Conservation (phyloP, 179 eudicot genomes). For the Corrigiola litoralis region DNA sequence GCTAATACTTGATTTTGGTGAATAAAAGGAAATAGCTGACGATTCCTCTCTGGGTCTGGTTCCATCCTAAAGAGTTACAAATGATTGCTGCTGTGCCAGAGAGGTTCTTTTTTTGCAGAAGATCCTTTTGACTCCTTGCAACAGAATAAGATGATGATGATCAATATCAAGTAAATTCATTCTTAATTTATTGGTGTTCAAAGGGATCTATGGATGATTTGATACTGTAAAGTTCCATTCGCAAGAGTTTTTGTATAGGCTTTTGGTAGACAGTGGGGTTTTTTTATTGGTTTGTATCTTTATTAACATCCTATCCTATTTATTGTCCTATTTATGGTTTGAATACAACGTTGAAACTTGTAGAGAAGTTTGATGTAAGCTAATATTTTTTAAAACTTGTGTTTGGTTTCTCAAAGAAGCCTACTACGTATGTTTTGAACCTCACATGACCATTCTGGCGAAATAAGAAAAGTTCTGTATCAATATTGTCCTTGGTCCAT, state of each 20-base stretch:
- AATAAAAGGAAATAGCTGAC: conserved; percentile 20
- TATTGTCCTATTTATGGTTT: conserved; percentile 3
- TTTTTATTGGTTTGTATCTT: conserved; percentile 15
- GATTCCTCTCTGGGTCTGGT: conserved; percentile 8
- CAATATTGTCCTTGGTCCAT: no score
- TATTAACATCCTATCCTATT: not conserved
- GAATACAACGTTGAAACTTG: no score
- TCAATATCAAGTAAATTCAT: conserved; percentile 6
- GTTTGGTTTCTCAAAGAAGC: no score
- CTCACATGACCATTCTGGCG: no score
- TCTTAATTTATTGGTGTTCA: conserved; percentile 7
- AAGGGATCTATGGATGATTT: not conserved
- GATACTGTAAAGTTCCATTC: conserved; percentile 10
- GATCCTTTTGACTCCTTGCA: not conserved
- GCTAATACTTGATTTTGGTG: not conserved
- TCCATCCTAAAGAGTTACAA: not conserved
- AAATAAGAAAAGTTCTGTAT: no score
- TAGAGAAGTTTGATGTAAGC: no score
- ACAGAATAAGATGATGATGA: conserved; percentile 8
- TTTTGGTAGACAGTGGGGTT: not conserved
- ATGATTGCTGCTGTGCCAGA: not conserved
- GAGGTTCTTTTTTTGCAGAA: not conserved
- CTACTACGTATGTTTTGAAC: no score
- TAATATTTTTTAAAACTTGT: no score
- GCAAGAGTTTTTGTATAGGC: conserved; percentile 18